Evolutionary conservation across 2,329 filamentous ascomycete species (phyloP).

Genomic region (Albophoma yamanashiensis): DNA sequence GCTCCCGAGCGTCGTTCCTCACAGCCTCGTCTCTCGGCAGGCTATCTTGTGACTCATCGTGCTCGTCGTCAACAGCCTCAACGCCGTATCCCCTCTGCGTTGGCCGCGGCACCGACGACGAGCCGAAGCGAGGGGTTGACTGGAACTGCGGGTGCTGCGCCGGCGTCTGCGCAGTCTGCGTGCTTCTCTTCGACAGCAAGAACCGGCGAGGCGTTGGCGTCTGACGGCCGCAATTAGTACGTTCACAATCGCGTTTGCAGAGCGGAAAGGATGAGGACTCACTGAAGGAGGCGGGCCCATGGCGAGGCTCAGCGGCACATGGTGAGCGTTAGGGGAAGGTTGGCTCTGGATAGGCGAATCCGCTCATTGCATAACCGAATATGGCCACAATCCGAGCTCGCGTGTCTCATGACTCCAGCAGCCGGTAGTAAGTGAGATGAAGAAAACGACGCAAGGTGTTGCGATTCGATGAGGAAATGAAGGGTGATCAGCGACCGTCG

Average conservation of each 20-base stretch:
- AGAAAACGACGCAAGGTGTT: no score
- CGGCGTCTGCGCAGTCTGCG: conserved; percentile 20
- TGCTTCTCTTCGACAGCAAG: conserved; percentile 21
- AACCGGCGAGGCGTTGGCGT: conserved; percentile 29
- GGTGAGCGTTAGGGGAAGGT: background rate
- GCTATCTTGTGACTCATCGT: conserved; percentile 1
- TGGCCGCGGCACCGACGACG: conserved; percentile 17
- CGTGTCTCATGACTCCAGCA: background rate
- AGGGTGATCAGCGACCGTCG: no score
- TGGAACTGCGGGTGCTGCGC: conserved; percentile 21
- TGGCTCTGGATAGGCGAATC: background rate
- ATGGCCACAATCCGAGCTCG: background rate
- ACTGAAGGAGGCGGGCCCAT: conserved; percentile 14
- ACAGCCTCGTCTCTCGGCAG: background rate
- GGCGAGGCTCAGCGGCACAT: conserved; percentile 1
- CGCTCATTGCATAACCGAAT: background rate
- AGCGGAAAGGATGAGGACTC: background rate
- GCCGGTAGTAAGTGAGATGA: background rate
- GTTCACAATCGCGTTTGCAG: background rate
- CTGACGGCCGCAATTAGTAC: conserved; percentile 11
- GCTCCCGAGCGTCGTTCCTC: background rate
- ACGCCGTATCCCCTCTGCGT: conserved; percentile 17
- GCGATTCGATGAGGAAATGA: background rate
- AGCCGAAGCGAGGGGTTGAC: conserved; percentile 27
- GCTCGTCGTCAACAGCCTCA: conserved; percentile 22